phyloP scores from a whole-genome alignment of 164 flowering plant species.

The Stephania yunnanensis region DNA sequence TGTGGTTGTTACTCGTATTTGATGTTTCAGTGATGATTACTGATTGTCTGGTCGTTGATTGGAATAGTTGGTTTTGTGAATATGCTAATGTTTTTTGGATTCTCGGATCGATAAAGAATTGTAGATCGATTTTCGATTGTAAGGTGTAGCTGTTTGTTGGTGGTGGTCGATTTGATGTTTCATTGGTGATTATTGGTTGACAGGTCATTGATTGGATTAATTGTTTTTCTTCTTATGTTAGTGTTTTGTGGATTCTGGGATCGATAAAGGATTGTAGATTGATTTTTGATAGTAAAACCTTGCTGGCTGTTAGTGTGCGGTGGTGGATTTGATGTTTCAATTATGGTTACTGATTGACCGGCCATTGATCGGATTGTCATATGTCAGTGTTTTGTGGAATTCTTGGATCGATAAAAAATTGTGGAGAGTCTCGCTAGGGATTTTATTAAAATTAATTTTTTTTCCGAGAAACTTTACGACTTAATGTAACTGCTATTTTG shows the following conservation, averaged over 20 bases:
- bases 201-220: too few relatives aligned
- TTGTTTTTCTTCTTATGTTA: too few relatives aligned
- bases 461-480: too few relatives aligned
- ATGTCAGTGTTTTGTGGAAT: not conserved
- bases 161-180: too few relatives aligned
- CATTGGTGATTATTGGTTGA: too few relatives aligned
- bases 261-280: not conserved
- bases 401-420: not conserved
- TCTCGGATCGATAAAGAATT: not conserved
- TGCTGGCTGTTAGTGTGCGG: too few relatives aligned
- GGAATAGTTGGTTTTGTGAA: not conserved
- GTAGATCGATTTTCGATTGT: not conserved
- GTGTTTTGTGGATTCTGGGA: too few relatives aligned
- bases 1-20: not conserved
- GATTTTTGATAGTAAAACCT: too few relatives aligned
- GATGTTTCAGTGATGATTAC: not conserved
- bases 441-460: too few relatives aligned
- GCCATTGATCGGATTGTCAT: not conserved
- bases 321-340: not conserved
- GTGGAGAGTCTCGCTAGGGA: not conserved
- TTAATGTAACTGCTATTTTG: too few relatives aligned
- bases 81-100: not conserved
- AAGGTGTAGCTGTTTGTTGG: too few relatives aligned
- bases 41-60: not conserved
- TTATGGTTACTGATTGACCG: not conserved